Conservation (phyloP, 352 stramenopile species). For the Phytophthora sp. region DNA sequence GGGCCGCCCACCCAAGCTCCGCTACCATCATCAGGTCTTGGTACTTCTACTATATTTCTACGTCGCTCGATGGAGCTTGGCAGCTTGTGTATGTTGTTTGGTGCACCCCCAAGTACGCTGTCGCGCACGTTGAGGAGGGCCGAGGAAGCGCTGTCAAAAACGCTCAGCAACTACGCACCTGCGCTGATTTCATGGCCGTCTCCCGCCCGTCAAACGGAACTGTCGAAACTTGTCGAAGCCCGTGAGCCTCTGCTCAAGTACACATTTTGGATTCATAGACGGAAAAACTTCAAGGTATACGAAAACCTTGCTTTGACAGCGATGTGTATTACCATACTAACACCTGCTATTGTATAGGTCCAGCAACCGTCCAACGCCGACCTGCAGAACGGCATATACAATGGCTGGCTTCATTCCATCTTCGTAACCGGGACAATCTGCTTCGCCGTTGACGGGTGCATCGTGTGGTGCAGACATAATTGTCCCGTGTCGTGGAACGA, state of each 20-base stretch:
- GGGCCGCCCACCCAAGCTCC: constrained; percentile 6
- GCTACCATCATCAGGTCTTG: neutral
- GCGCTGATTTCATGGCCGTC: constrained; percentile 12
- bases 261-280: constrained; percentile 25
- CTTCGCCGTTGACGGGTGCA: constrained; percentile 17
- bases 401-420: neutral
- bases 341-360: neutral
- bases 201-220: neutral
- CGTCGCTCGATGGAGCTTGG: neutral
- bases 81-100: constrained; percentile 7
- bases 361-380: constrained; percentile 4
- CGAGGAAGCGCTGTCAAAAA: too few relatives aligned
- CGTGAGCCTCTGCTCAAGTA: constrained; percentile 33
- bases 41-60: neutral
- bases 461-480: constrained; percentile 20
- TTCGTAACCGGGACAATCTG: constrained; percentile 19
- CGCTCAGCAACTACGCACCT: neutral
- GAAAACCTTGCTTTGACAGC: neutral
- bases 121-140: neutral
- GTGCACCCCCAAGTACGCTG: too few relatives aligned
- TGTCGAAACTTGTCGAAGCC: constrained; percentile 26
- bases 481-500: constrained; percentile 22
- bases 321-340: neutral
- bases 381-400: constrained; percentile 8
- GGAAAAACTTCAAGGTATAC: constrained; percentile 4